Conservation (phyloP, 352 stramenopile species). For the Phytophthora fragariaefolia region DNA sequence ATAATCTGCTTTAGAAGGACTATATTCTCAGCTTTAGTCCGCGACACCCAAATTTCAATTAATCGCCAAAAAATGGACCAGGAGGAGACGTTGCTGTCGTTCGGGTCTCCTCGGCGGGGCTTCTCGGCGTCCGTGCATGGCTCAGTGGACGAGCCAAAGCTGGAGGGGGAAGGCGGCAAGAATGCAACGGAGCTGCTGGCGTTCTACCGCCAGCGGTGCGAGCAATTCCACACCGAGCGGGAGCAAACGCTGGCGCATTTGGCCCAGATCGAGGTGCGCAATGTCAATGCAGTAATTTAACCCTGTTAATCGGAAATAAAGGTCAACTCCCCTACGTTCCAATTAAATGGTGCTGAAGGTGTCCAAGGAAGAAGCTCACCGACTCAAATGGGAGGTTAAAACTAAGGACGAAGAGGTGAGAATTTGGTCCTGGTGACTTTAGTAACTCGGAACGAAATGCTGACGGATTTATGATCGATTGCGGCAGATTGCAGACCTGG, state of each 20-base stretch:
- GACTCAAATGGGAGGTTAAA: slow-evolving; percentile 76
- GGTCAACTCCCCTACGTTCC: neutral
- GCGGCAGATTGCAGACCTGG: slow-evolving; percentile 62
- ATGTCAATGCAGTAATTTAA: neutral
- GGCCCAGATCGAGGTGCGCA: slow-evolving; percentile 57
- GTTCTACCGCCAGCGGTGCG: slow-evolving; percentile 72
- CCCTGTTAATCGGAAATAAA: slow-evolving; percentile 10
- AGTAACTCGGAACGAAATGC: neutral
- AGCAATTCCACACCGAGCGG: slow-evolving; percentile 71
- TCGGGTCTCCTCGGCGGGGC: slow-evolving; percentile 52
- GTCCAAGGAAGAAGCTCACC: slow-evolving; percentile 78
- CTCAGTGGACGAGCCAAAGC: slow-evolving; percentile 12
- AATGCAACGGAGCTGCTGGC: slow-evolving; percentile 45
- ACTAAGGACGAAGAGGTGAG: slow-evolving; percentile 70
- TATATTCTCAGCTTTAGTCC: slow-evolving; percentile 5
- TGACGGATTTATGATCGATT: slow-evolving; percentile 2
- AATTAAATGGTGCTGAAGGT: slow-evolving; percentile 40
- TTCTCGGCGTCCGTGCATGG: slow-evolving; percentile 38
- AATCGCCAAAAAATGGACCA: slow-evolving; percentile 22
- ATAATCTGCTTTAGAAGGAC: neutral
- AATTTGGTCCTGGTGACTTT: neutral
- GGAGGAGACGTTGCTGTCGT: slow-evolving; percentile 59
- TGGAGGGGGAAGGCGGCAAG: slow-evolving; percentile 21
- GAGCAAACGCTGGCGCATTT: slow-evolving; percentile 60
- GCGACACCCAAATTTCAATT: slow-evolving; percentile 9